These are phyloP conservation scores for Polytolypa hystricis DNA, from an alignment of 2,329 filamentous ascomycete species.

Conservation along the genomic window DNA sequence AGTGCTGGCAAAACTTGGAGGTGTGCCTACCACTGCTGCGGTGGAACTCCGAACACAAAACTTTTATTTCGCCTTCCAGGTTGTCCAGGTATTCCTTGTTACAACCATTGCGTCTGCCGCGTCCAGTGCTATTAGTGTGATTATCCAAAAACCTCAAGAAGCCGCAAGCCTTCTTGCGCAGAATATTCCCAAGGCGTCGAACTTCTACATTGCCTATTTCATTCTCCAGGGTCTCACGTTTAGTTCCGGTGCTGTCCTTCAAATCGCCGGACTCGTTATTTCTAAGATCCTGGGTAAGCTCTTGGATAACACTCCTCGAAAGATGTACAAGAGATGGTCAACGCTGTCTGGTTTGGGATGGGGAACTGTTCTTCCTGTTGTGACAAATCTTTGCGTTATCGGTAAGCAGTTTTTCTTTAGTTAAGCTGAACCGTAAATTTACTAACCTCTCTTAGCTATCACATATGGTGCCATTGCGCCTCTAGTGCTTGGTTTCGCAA, in stretches of 20 bases:
- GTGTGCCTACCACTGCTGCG: conserved; percentile 65
- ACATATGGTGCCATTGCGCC: conserved; percentile 82
- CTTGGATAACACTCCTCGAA: conserved; percentile 65
- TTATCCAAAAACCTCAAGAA: conserved; percentile 51
- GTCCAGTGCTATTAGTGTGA: conserved; percentile 52
- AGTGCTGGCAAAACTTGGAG: conserved; percentile 69
- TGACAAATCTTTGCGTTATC: conserved; percentile 71
- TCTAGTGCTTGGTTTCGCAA: conserved; percentile 70
- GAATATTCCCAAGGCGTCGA: conserved; percentile 72
- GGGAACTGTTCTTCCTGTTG: conserved; percentile 72
- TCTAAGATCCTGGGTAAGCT: conserved; percentile 64
- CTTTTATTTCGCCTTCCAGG: conserved; percentile 61
- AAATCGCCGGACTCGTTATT: conserved; percentile 61
- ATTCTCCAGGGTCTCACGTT: conserved; percentile 80
- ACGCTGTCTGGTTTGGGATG: conserved; percentile 63
- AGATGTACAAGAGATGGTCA: conserved; percentile 69
- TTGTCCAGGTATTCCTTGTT: conserved; percentile 85
- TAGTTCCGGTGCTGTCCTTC: conserved; percentile 62
- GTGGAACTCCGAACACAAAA: conserved; percentile 86
- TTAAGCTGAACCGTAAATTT: background rate
- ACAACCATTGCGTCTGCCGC: conserved; percentile 74
- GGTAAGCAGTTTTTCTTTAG: conserved; percentile 41
- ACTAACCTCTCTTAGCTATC: conserved; percentile 46
- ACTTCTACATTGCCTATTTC: conserved; percentile 94
- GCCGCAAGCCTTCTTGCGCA: conserved; percentile 56